Conservation (phyloP, 176 grass and related monocot genomes). For the Bolboschoenus planiculmis region DNA sequence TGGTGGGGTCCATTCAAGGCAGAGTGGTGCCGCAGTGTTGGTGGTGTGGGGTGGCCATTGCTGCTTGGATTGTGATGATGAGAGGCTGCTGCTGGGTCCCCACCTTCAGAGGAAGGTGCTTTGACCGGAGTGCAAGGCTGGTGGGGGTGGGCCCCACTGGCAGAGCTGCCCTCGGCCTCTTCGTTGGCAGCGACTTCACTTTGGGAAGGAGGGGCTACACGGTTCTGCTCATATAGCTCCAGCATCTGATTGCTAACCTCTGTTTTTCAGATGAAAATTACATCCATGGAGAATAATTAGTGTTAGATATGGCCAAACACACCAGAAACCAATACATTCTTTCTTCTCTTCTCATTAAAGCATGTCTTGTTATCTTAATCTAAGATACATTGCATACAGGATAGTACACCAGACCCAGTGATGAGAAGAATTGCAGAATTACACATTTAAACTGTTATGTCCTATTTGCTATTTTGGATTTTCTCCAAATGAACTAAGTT, state of each 20-base stretch:
- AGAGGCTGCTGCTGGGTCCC: conserved; percentile 15
- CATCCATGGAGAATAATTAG: not conserved
- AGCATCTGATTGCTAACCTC: conserved; percentile 97
- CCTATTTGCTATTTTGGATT: not conserved
- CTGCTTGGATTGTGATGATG: conserved; percentile 18
- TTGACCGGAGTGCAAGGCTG: conserved; percentile 27
- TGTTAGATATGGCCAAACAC: not conserved
- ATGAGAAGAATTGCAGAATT: not conserved
- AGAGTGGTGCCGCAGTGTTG: not conserved
- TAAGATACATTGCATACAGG: not conserved
- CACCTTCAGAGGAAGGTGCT: conserved; percentile 34
- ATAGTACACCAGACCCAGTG: too few relatives aligned
- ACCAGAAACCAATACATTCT: not conserved
- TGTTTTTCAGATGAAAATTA: conserved; percentile 31
- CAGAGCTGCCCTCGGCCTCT: conserved; percentile 50
- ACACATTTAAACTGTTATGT: not conserved
- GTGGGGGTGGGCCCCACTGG: conserved; percentile 32
- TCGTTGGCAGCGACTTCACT: conserved; percentile 23
- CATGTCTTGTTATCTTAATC: not conserved
- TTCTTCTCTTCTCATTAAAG: not conserved
- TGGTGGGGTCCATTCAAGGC: not conserved
- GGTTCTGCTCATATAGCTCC: conserved; percentile 80
- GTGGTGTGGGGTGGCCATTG: conserved; percentile 12
- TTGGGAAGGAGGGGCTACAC: conserved; percentile 36
- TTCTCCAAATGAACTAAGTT: conserved; percentile 3